phyloP scores from a whole-genome alignment of 23 red algal species.

The Chondrus crispus region DNA sequence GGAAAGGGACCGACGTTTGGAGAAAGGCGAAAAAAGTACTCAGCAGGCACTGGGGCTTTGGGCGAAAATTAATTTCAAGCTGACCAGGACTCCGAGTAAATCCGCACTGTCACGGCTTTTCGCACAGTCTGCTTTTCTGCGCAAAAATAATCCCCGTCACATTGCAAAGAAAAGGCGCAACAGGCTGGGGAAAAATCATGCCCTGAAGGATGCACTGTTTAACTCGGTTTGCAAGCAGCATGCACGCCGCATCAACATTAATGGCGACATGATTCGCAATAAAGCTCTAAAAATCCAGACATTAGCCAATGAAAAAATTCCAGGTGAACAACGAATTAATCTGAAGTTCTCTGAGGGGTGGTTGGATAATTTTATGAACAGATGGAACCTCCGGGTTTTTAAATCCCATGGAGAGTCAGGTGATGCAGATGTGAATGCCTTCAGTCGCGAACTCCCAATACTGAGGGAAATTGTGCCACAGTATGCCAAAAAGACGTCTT shows the following conservation, averaged over 20 bases:
- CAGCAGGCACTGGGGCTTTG: background rate
- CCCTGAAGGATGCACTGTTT: background rate
- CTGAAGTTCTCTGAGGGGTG: constrained; percentile 1
- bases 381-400: too few relatives aligned
- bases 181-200: constrained; percentile 10
- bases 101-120: background rate
- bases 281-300: background rate
- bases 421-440: too few relatives aligned
- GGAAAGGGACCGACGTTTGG: background rate
- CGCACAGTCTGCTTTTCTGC: background rate
- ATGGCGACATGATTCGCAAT: background rate
- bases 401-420: too few relatives aligned
- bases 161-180: background rate
- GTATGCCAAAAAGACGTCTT: too few relatives aligned
- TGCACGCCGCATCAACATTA: background rate
- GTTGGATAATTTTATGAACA: background rate
- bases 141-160: background rate
- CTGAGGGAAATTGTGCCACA: too few relatives aligned
- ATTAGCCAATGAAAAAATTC: background rate
- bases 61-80: constrained; percentile 3
- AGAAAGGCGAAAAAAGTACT: background rate
- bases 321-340: background rate
- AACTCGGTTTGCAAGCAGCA: background rate
- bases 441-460: too few relatives aligned
- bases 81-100: background rate